A percentile compares a stretch with the other conserved stretches of the same genome.
Conservation (phyloP, 305 asterid genomes). For the Fraxinus dipetala region DNA sequence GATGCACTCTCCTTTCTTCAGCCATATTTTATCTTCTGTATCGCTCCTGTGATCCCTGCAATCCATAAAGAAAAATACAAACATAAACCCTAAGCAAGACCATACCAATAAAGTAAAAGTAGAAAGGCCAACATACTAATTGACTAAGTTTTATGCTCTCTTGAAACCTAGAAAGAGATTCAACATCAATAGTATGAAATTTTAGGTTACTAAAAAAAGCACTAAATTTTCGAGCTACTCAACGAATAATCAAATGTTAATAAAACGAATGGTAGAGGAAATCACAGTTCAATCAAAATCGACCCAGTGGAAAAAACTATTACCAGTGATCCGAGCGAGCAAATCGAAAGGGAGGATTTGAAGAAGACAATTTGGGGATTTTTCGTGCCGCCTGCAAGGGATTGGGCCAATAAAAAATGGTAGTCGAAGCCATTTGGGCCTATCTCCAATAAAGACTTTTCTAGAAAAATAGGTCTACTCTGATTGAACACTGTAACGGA, state of each 20-base stretch:
- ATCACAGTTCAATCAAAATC: not conserved
- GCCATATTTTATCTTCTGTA: conserved; percentile 23
- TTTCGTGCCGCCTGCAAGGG: not conserved
- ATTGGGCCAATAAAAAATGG: not conserved
- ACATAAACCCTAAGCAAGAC: conserved; percentile 2
- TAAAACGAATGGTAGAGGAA: not conserved
- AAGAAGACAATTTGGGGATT: conserved; percentile 8
- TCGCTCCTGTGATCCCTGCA: not conserved
- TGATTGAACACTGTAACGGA: not conserved
- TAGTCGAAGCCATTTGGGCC: not conserved
- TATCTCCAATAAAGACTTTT: not conserved
- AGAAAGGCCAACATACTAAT: not conserved
- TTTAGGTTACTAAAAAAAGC: not conserved
- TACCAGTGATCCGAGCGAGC: conserved; percentile 16
- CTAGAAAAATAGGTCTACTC: not conserved
- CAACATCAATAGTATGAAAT: not conserved
- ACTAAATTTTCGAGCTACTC: not conserved
- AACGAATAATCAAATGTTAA: not conserved
- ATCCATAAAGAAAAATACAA: not conserved
- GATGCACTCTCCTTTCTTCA: conserved; percentile 51
- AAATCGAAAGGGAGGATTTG: conserved; percentile 14
- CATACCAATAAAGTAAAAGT: not conserved
- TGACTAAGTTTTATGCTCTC: not conserved
- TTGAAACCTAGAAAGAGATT: not conserved
- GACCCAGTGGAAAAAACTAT: not conserved